Evolutionary conservation across 2,329 filamentous ascomycete species (phyloP), one percentile per base, ranked within the genome.

Genomic region (Huntiella decipiens): DNA sequence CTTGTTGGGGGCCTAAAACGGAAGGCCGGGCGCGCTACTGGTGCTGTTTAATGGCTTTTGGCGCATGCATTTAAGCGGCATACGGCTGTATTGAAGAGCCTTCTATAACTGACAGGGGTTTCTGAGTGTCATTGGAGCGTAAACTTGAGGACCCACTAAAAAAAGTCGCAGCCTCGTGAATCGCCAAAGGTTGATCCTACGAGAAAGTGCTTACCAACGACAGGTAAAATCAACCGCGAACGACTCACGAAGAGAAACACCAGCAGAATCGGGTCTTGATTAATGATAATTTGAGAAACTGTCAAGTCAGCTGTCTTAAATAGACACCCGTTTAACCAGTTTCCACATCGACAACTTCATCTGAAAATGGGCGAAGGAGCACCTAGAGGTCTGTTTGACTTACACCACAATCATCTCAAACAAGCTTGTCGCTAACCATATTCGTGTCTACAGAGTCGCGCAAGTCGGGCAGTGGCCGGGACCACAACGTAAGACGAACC

Each of bases 281-380:
- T 28, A 28, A 28, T 28, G 22, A 28, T 28, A 28, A 28, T 28
- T 28, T 28, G 22, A 28, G 22, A 28, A 28, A 28, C 22, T 28
- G 22, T 28, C 22, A 28, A 28, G 6, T 5, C 22, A 28, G 2
- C 22, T 28, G 22, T 28, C 22, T 17, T 38, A 38, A 15, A 38
- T 10, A 15, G 15, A 38, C 19, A 38, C 15, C 12, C 19, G 19
- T 37, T 28, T 28, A 28, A 28, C 32, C 33, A 6, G 32, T 31
- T 38, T 38, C 31, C 4, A 10, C 13, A 43, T 16, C 16, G 17
- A 40, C 17, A 16, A 4, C 28, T 41, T 15, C 17, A 43, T 38
- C 35, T 38, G 39, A 74, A 51, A 50, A 91, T 91, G 83, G 82
- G 82, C 59, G 82, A 88, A 61, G 79, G 70, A 36, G 40, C 41